Conservation (phyloP, 352 stramenopile genomes). For the Pseudoperonospora humuli region DNA sequence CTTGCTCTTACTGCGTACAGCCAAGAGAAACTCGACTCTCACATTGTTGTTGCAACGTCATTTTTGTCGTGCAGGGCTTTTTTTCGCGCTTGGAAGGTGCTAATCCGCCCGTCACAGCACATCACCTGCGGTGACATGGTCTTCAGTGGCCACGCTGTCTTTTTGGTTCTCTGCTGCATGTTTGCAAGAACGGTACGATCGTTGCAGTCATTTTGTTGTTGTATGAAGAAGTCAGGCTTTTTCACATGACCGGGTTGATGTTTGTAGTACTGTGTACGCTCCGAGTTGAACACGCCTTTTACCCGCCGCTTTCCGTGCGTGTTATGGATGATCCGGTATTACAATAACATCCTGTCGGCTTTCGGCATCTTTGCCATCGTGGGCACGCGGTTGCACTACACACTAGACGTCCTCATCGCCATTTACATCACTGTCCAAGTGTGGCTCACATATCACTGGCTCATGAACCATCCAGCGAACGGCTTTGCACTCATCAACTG, state of each 20-base stretch:
- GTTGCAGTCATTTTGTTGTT: background rate
- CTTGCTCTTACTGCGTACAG: constrained; percentile 16
- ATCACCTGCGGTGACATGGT: constrained; percentile 88
- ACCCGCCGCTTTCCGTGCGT: constrained; percentile 64
- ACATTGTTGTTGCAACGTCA: background rate
- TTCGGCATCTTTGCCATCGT: constrained; percentile 79
- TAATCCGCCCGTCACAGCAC: constrained; percentile 74
- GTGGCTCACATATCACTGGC: constrained; percentile 83
- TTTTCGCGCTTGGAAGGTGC: constrained; percentile 71
- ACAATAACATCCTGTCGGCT: constrained; percentile 53
- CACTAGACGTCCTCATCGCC: constrained; percentile 79
- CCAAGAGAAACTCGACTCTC: background rate
- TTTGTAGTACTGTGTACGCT: constrained; percentile 63
- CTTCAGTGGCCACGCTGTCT: constrained; percentile 83
- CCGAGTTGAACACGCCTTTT: constrained; percentile 82
- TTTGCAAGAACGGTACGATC: constrained; percentile 60
- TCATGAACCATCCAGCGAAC: constrained; percentile 48
- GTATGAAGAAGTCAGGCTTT: background rate
- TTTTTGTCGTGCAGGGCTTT: constrained; percentile 46
- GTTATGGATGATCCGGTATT: constrained; percentile 78
- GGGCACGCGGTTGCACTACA: constrained; percentile 82
- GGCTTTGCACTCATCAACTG: constrained; percentile 67
- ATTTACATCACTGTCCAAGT: constrained; percentile 82
- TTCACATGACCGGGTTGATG: constrained; percentile 7
- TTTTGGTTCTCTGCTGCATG: constrained; percentile 79